These are phyloP conservation scores for Lippia alba DNA, from an alignment of 305 asterid species.

Conservation along the genomic window DNA sequence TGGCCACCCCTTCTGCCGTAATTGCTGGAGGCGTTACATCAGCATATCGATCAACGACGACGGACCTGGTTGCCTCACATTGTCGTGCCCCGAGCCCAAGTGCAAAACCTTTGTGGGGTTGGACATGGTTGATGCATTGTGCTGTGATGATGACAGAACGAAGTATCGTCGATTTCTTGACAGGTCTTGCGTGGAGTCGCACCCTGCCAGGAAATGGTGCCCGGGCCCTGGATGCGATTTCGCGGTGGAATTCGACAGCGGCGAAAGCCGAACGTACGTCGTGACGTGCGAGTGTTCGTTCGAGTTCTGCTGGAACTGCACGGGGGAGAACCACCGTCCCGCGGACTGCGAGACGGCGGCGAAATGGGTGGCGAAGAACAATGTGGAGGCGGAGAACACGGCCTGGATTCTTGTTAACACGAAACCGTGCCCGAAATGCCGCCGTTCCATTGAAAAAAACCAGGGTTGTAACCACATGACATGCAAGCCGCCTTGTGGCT, in stretches of 20 bases:
- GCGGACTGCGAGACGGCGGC: conserved; percentile 42
- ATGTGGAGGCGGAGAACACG: conserved; percentile 38
- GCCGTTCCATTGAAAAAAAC: conserved; percentile 43
- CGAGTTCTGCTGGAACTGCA: conserved; percentile 48
- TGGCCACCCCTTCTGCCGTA: conserved; percentile 50
- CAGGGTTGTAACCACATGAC: conserved; percentile 53
- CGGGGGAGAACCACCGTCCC: conserved; percentile 53
- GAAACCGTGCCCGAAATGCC: conserved; percentile 56
- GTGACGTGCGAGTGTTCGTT: conserved; percentile 40
- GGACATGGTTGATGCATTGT: conserved; percentile 40
- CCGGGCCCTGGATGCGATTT: conserved; percentile 48
- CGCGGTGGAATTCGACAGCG: conserved; percentile 33
- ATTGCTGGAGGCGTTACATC: conserved; percentile 48
- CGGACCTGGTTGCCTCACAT: conserved; percentile 48
- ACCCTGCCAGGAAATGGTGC: conserved; percentile 48
- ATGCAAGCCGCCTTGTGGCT: conserved; percentile 32
- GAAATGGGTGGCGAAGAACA: conserved; percentile 44
- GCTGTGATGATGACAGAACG: neutral
- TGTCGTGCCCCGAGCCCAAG: conserved; percentile 51
- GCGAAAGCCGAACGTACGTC: conserved; percentile 34
- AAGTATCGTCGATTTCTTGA: conserved; percentile 35
- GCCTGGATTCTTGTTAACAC: conserved; percentile 46
- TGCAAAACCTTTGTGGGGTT: conserved; percentile 38
- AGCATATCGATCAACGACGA: conserved; percentile 40
- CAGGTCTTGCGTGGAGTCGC: conserved; percentile 46